These are phyloP conservation scores for Blastobotrys persicus DNA, from an alignment of 1,139 yeast genomes.

Conservation along the genomic window DNA sequence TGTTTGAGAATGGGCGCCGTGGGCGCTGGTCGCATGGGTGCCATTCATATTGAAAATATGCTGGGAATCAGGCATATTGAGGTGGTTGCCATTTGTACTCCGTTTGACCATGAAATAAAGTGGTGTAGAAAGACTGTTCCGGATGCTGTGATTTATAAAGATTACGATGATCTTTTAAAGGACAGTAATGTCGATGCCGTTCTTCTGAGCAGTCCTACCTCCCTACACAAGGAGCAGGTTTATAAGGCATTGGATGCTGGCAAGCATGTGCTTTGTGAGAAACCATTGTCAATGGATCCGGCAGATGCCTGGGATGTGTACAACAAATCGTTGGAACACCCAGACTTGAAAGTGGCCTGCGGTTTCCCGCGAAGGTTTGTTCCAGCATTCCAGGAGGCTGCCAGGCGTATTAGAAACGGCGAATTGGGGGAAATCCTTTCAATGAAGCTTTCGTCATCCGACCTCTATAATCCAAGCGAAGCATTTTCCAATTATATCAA, in stretches of 20 bases:
- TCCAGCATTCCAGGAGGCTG: constrained; percentile 17
- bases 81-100: constrained; percentile 22
- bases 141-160: constrained; percentile 18
- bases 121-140: constrained; percentile 19
- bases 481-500: constrained; percentile 20
- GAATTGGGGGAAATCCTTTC: constrained; percentile 23
- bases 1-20: constrained; percentile 19
- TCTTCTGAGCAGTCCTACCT: constrained; percentile 22
- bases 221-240: constrained; percentile 24
- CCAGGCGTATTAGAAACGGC: constrained; percentile 18
- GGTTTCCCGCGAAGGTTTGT: constrained; percentile 25
- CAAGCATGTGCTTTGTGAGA: constrained; percentile 26
- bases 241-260: constrained; percentile 18
- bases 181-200: constrained; percentile 22
- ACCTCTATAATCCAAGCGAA: constrained; percentile 14
- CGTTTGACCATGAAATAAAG: constrained; percentile 18
- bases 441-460: constrained; percentile 20
- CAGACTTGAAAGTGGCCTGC: constrained; percentile 22
- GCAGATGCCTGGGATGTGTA: constrained; percentile 19
- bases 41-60: constrained; percentile 20
- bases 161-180: constrained; percentile 20
- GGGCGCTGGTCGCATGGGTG: constrained; percentile 27
- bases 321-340: constrained; percentile 20
- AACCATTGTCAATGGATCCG: constrained; percentile 21
- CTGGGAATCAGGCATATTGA: constrained; percentile 13